phyloP scores from a whole-genome alignment of 1,284 basidiomycete species.

The Sanghuangporus sanghuang region DNA sequence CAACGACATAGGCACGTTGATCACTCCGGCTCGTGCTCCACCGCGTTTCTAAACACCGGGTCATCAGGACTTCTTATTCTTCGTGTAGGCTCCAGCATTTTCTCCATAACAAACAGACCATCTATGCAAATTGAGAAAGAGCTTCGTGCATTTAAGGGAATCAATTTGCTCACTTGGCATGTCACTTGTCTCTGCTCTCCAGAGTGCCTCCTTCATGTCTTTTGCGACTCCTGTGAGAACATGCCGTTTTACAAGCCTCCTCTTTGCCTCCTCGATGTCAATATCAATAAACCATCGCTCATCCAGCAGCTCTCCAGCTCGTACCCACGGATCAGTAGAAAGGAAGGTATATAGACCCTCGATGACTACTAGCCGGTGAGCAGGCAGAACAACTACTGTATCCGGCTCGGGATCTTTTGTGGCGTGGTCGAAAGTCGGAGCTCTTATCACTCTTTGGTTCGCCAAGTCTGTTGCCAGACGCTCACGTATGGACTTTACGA shows the following conservation, averaged over 20 bases:
- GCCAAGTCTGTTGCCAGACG: constrained; percentile 20
- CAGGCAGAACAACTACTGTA: constrained; percentile 49
- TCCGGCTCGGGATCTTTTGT: constrained; percentile 60
- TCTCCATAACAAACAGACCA: constrained; percentile 22
- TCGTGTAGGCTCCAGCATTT: constrained; percentile 25
- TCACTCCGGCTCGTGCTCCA: constrained; percentile 6
- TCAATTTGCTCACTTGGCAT: constrained; percentile 56
- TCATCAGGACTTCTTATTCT: constrained; percentile 22
- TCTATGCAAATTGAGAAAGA: constrained; percentile 16
- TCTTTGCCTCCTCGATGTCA: constrained; percentile 52
- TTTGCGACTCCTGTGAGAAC: constrained; percentile 69
- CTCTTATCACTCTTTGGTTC: constrained; percentile 36
- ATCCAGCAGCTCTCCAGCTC: constrained; percentile 65
- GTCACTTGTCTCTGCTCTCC: constrained; percentile 72
- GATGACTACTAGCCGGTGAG: constrained; percentile 73
- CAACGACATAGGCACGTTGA: neutral
- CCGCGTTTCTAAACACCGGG: constrained; percentile 1
- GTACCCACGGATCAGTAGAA: constrained; percentile 65
- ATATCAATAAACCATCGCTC: constrained; percentile 76
- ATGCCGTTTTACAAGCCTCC: constrained; percentile 69
- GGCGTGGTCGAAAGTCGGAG: constrained; percentile 73
- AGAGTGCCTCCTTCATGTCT: constrained; percentile 58
- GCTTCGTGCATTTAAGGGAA: neutral
- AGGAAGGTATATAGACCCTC: constrained; percentile 84
- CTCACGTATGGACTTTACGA: constrained; percentile 49